Conservation (phyloP, 1,284 basidiomycete species). For the Cryptococcus sp. region DNA sequence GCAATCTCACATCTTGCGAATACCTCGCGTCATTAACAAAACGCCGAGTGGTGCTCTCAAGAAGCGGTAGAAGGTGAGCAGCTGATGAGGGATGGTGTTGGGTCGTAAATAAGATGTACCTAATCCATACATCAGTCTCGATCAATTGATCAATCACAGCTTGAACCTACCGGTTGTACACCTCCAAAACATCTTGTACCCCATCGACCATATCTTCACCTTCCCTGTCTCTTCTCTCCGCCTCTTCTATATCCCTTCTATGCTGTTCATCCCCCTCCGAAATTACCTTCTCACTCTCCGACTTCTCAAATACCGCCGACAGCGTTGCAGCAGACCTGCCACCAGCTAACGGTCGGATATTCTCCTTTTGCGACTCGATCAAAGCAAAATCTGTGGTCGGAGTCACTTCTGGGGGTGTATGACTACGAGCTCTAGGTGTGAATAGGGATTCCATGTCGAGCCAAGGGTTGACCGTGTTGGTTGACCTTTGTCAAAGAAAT, state of each 20-base stretch:
- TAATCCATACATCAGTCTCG: background rate
- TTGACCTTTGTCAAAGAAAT: background rate
- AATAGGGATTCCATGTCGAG: background rate
- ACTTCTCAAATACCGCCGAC: constrained; percentile 48
- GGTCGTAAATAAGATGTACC: constrained; percentile 36
- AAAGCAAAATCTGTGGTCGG: constrained; percentile 48
- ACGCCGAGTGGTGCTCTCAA: constrained; percentile 69
- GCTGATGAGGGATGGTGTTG: constrained; percentile 60
- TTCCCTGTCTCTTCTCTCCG: constrained; percentile 42
- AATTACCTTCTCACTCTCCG: constrained; percentile 47
- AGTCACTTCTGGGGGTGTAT: constrained; percentile 4
- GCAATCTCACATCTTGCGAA: constrained; percentile 78
- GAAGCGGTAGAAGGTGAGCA: constrained; percentile 63
- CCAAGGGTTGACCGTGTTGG: background rate
- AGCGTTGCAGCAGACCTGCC: constrained; percentile 57
- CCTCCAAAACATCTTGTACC: constrained; percentile 49
- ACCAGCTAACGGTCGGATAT: constrained; percentile 54
- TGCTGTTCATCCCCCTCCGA: constrained; percentile 47
- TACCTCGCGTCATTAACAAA: constrained; percentile 78
- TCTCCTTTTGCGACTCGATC: constrained; percentile 58
- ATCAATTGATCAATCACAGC: constrained; percentile 19
- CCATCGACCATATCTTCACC: constrained; percentile 57
- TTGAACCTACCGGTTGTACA: constrained; percentile 47
- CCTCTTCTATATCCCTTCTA: constrained; percentile 43
- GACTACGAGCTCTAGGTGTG: background rate